Evolutionary conservation across 2,329 filamentous ascomycete species (phyloP), one percentile per base, ranked within the genome.

Genomic region (Xylaria sp.): DNA sequence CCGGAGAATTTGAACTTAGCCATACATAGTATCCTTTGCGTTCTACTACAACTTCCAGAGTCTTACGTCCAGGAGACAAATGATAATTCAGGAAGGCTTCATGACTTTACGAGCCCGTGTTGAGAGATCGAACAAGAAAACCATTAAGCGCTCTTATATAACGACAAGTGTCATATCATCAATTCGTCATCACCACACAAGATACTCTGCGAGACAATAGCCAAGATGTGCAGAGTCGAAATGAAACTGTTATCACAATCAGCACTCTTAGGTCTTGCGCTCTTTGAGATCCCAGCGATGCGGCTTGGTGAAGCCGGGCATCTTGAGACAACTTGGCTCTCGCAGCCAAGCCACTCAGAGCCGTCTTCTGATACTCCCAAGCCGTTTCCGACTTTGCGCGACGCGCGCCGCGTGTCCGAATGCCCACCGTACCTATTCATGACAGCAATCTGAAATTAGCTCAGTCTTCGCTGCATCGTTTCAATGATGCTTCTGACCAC

Each of bases 271-370:
- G 18, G 15, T 28, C 25, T 32, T 52, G 50, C 15, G 41, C 8
- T n/a, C 25, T 51, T 2, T 44, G 32, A 41, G 20, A 41, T 57
- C 68, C 70, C 70, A 62, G 67, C 58, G 44, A 54, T 73, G 66
- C 56, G 28, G 28, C 28, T 28, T 28, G 28, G 28, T 28, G 28
- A 25, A 25, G 23, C 28, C 28, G 28, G 63, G 52, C 63, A 34
- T 69, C 63, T 64, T 68, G 73, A 73, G 70, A 74, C 74, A 60
- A 76, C 74, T 75, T 76, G 72, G 70, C 73, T 75, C 56, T 52
- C 20, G 67, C 67, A 74, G 74, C 74, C 74, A 76, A 76, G 74
- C 65, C 55, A 54, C 68, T 59, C 66, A 70, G 70, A 74, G 65
- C 68, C 18, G 25, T 37, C 23, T 56, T 73, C 73, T 75, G 75